These are phyloP conservation scores for Plicaturopsis crispa DNA, from an alignment of 768 basidiomycete genomes.

Conservation along the genomic window DNA sequence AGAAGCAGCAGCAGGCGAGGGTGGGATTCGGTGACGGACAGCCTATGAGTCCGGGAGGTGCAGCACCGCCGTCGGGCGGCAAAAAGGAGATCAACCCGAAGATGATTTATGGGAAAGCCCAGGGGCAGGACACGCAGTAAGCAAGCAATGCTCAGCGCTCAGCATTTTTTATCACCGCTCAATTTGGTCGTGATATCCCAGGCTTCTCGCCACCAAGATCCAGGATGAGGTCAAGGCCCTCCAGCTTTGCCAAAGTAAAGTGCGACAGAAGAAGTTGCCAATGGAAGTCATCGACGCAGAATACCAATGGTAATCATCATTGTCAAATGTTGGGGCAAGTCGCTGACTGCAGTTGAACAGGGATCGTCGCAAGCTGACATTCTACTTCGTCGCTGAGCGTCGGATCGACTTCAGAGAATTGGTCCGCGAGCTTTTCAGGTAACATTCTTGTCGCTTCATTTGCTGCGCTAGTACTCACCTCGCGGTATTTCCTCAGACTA, in stretches of 20 bases:
- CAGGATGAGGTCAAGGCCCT: conserved; percentile 92
- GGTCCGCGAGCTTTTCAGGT: conserved; percentile 92
- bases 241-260: conserved; percentile 86
- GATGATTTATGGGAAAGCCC: conserved; percentile 89
- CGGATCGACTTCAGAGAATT: conserved; percentile 95
- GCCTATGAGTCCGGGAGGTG: conserved; percentile 43
- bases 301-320: conserved; percentile 96
- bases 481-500: conserved; percentile 35
- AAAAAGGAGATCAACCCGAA: conserved; percentile 97
- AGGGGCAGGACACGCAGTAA: conserved; percentile 73
- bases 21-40: conserved; percentile 30
- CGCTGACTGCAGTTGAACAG: too few relatives aligned
- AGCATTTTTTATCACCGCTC: neutral
- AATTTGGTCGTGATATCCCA: conserved; percentile 20
- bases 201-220: conserved; percentile 71
- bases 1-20: conserved; percentile 68
- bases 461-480: neutral
- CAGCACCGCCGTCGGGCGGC: conserved; percentile 21
- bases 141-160: conserved; percentile 17
- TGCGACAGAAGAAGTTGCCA: conserved; percentile 86
- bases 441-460: conserved; percentile 14
- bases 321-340: too few relatives aligned
- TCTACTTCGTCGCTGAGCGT: conserved; percentile 96
- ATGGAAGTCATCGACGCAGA: conserved; percentile 99
- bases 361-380: conserved; percentile 97